Conservation (phyloP, 208 protist species). For the Spongospora subterranea region DNA sequence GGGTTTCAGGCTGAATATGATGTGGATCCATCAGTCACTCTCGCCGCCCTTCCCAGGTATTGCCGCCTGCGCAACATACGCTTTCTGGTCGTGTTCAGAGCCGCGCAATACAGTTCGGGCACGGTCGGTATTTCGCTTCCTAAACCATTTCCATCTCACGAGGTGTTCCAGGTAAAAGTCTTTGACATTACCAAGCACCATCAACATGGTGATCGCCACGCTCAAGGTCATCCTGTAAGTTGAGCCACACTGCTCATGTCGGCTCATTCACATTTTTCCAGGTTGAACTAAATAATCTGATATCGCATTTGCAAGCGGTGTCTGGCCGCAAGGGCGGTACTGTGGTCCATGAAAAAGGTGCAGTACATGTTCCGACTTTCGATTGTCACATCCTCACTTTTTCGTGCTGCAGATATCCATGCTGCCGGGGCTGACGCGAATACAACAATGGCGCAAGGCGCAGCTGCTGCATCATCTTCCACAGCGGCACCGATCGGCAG, state of each 20-base stretch:
- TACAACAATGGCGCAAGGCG: not conserved
- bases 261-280: not conserved
- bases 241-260: not conserved
- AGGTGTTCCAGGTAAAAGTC: not conserved
- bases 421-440: not conserved
- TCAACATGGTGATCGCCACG: conserved; percentile 49
- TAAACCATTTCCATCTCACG: not conserved
- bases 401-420: not conserved
- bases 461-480: not conserved
- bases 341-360: not conserved
- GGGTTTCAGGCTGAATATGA: conserved; percentile 51
- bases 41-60: not conserved
- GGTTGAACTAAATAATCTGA: conserved; percentile 49
- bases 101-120: not conserved
- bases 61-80: conserved; percentile 19
- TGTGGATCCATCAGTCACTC: not conserved
- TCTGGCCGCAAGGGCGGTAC: not conserved
- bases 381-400: not conserved
- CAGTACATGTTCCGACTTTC: not conserved
- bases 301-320: not conserved
- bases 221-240: conserved; percentile 26
- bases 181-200: conserved; percentile 49
- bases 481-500: not conserved
- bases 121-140: not conserved
- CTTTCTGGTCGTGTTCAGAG: conserved; percentile 12